Conservation (phyloP, 345 rosid genomes). For the Lagerstroemia speciosa region DNA sequence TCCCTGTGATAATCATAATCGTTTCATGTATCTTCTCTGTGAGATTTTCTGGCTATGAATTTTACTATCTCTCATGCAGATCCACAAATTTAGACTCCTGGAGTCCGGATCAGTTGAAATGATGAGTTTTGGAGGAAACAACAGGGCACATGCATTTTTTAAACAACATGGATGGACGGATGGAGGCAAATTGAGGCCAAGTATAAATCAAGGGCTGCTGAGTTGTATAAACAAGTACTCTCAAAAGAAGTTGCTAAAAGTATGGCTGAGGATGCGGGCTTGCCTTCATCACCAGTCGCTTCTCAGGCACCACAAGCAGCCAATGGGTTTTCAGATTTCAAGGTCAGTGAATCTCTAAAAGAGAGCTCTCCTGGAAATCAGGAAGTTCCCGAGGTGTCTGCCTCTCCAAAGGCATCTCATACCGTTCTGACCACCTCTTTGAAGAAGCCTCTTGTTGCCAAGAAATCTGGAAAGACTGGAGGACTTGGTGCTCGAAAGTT, state of each 20-base stretch:
- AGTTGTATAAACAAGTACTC: conserved; percentile 68
- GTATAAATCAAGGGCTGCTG: conserved; percentile 95
- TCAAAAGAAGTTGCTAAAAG: conserved; percentile 87
- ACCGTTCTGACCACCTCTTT: conserved; percentile 37
- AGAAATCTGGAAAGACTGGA: conserved; percentile 61
- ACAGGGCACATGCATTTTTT: conserved; percentile 82
- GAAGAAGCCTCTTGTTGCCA: conserved; percentile 87
- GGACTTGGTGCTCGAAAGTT: conserved; percentile 95
- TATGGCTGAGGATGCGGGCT: conserved; percentile 44
- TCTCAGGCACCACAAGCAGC: conserved; percentile 42
- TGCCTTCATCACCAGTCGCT: conserved; percentile 62
- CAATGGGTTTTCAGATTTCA: conserved; percentile 49
- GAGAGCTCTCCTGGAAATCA: conserved; percentile 36
- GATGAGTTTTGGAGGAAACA: conserved; percentile 86
- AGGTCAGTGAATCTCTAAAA: conserved; percentile 36
- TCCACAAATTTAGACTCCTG: conserved; percentile 95
- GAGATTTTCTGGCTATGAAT: neutral
- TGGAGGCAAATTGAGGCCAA: conserved; percentile 91
- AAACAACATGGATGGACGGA: conserved; percentile 96
- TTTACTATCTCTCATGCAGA: conserved; percentile 24
- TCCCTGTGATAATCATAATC: neutral
- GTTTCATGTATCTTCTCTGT: neutral
- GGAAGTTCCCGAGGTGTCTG: conserved; percentile 37
- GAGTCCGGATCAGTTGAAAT: conserved; percentile 78
- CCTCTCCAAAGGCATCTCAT: conserved; percentile 49